phyloP scores from a whole-genome alignment of 176 grass and related monocot species.

The Aegilops speltoides region DNA sequence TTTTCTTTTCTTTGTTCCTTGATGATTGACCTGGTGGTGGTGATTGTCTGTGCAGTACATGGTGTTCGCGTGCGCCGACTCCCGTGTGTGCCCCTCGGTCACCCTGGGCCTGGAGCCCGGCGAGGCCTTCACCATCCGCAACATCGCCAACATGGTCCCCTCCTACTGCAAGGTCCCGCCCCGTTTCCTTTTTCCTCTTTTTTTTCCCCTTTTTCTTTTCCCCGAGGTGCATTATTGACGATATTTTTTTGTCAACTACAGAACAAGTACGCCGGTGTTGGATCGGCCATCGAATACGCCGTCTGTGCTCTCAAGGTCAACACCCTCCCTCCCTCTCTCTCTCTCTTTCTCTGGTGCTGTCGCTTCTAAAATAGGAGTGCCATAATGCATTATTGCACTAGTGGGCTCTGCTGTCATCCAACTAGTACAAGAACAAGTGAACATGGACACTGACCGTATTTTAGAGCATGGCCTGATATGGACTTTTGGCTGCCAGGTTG shows the following conservation, averaged over 20 bases:
- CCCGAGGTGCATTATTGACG: neutral
- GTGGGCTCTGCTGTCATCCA: neutral
- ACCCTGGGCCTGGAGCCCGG: slow-evolving; percentile 80
- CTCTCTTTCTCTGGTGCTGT: slow-evolving; percentile 12
- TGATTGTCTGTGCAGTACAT: slow-evolving; percentile 62
- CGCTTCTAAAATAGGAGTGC: neutral
- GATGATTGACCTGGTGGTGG: neutral
- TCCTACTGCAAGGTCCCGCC: slow-evolving; percentile 57
- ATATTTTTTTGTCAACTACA: slow-evolving; percentile 25
- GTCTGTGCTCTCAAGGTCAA: slow-evolving; percentile 74
- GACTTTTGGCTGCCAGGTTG: slow-evolving; percentile 47
- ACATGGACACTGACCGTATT: neutral
- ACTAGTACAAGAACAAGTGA: neutral
- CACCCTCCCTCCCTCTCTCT: neutral
- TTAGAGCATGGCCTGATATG: neutral
- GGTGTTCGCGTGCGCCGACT: slow-evolving; percentile 94
- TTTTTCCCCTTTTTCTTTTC: neutral
- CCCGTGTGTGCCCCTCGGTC: slow-evolving; percentile 94
- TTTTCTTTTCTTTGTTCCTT: neutral
- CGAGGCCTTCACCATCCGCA: slow-evolving; percentile 92
- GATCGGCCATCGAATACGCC: slow-evolving; percentile 86
- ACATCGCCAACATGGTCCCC: slow-evolving; percentile 85
- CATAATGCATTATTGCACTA: neutral
- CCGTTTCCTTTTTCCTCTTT: neutral
- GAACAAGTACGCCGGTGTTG: slow-evolving; percentile 55